Base-by-base conservation (phyloP, 2,329 filamentous ascomycete genomes). In the Magnaporthiopsis rhizophila region DNA sequence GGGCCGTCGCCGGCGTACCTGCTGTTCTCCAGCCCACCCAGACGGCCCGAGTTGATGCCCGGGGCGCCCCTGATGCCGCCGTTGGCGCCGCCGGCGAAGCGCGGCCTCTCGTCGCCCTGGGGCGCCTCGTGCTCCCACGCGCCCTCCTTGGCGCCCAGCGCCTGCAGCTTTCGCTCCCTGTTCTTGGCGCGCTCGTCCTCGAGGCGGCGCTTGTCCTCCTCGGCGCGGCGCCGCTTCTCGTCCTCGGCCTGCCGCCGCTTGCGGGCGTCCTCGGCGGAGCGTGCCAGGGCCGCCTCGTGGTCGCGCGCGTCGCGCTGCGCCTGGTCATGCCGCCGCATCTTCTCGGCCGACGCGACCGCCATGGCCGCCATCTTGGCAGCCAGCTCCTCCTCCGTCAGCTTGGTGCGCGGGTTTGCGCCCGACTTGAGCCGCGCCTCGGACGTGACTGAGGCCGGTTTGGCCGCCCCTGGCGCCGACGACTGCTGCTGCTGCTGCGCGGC, bases 121-220 rank as follows among this genome's bases (percentile, higher is more conserved):
- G 75, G 73, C 13, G 73, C 75, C 73, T 86, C 84, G 69, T 83
- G 80, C 65, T 87, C 85, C 86, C 85, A 88, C 67, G 78, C 80
- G 36, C 78, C 79, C 56, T 83, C 80, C 71, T 81, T 83, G 60
- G 74, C 76, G 36, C 79, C 79, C 75, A 87, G 80, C 0, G 85
- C 85, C 68, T 83, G 83, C 26, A 88, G 76, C 71, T 88, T 88
- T 62, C 85, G 75, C 73, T 86, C 83, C 11, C 85, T 74, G 69
- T 88, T 88, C 68, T 80, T 80, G 30, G 81, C 83, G 15, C 86
- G 79, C 75, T 88, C 86, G 53, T 86, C 83, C 32, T 87, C 83
- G 67, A 85, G 76, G 67, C 78, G 78, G 36, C 76, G 76, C 28
- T 79, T 74, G 62, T 84, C 80, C 67, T 82, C 83, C 18, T 86